Percentiles rank a stretch among this genome's conserved stretches.
phyloP scores from a whole-genome alignment of 2,329 filamentous ascomycete species.

The Phialophora tarda region DNA sequence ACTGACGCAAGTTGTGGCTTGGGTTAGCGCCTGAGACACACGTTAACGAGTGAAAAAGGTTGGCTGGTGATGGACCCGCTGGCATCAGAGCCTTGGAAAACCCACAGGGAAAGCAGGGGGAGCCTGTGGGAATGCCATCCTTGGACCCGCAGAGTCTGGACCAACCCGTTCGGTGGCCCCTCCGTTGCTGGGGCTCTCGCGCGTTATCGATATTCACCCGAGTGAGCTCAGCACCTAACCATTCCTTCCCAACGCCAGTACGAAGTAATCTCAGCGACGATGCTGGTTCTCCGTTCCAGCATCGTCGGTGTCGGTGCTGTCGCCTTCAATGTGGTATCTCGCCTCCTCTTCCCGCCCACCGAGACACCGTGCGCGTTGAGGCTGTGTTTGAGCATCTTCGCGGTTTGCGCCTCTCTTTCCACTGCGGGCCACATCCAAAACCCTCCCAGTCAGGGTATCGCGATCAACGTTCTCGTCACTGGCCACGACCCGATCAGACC shows the following conservation, averaged over 20 bases:
- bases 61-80: conserved; percentile 18
- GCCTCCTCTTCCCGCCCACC: not conserved
- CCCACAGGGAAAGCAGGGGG: conserved; percentile 15
- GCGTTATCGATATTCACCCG: conserved; percentile 32
- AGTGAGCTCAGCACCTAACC: conserved; percentile 21
- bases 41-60: conserved; percentile 19
- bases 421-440: conserved; percentile 10
- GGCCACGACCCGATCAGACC: conserved; percentile 3
- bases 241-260: not conserved
- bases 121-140: not conserved
- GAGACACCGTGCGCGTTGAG: conserved; percentile 1
- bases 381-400: conserved; percentile 7
- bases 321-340: not conserved
- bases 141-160: conserved; percentile 15
- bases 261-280: not conserved
- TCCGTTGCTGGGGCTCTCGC: conserved; percentile 26
- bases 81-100: conserved; percentile 11
- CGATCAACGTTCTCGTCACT: conserved; percentile 1
- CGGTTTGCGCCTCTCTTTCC: not conserved
- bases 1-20: conserved; percentile 38
- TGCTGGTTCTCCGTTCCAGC: not conserved
- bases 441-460: conserved; percentile 11
- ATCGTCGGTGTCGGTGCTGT: not conserved
- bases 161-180: conserved; percentile 4
- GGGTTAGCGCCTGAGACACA: conserved; percentile 21